phyloP scores from a whole-genome alignment of 371 early-diverging fungal species.

The Mortierella sp. region DNA sequence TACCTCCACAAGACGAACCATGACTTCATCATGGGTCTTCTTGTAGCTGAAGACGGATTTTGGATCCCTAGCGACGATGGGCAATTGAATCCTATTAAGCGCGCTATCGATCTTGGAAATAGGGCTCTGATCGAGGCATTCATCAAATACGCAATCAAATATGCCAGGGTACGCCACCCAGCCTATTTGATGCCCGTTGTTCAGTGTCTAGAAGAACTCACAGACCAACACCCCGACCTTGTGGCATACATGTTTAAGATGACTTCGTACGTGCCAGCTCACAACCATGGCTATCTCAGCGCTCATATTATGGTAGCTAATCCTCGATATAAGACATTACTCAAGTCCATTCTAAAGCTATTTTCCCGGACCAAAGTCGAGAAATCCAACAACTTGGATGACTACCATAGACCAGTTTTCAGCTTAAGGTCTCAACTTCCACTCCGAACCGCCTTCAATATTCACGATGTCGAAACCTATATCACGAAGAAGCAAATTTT shows the following conservation, averaged over 20 bases:
- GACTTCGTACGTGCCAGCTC: slow-evolving; percentile 42
- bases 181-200: slow-evolving; percentile 40
- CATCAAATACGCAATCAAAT: slow-evolving; percentile 34
- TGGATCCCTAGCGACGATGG: slow-evolving; percentile 41
- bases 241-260: slow-evolving; percentile 32
- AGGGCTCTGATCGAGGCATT: slow-evolving; percentile 26
- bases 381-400: slow-evolving; percentile 32
- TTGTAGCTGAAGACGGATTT: slow-evolving; percentile 16
- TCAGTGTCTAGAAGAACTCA: slow-evolving; percentile 40
- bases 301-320: slow-evolving; percentile 37
- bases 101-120: slow-evolving; percentile 28
- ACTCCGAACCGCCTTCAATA: not conserved
- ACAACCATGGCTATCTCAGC: slow-evolving; percentile 33
- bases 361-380: slow-evolving; percentile 5
- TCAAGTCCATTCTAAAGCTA: slow-evolving; percentile 13
- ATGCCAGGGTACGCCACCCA: slow-evolving; percentile 42
- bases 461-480: slow-evolving; percentile 14
- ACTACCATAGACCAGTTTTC: slow-evolving; percentile 39
- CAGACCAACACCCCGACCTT: slow-evolving; percentile 28
- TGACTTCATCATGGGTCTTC: slow-evolving; percentile 31
- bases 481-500: slow-evolving; percentile 1
- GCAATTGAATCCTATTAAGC: slow-evolving; percentile 34
- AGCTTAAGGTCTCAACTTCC: slow-evolving; percentile 26
- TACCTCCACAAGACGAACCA: slow-evolving; percentile 23
- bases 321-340: slow-evolving; percentile 10